Conservation (phyloP, 208 protist species). For the Trypanosoma platydactyli region DNA sequence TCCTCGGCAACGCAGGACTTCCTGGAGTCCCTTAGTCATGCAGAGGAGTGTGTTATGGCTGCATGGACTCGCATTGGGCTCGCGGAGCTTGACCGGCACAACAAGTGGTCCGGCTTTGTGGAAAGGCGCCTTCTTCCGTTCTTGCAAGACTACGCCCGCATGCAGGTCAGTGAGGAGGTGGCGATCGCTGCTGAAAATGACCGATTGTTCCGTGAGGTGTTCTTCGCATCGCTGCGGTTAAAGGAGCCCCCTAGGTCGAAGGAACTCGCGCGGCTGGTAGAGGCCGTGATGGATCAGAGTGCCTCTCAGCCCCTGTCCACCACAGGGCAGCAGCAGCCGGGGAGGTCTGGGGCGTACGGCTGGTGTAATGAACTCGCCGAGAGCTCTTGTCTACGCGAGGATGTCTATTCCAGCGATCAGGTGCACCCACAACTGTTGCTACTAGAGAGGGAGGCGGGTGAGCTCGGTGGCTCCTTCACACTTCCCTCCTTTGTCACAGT, state of each 20-base stretch:
- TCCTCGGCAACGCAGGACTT: conserved; percentile 14
- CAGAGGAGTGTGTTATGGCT: conserved; percentile 26
- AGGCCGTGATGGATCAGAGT: conserved; percentile 22
- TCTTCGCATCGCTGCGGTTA: conserved; percentile 44
- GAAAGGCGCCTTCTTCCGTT: conserved; percentile 39
- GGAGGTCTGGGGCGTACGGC: too few species aligned
- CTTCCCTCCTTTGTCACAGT: conserved; percentile 22
- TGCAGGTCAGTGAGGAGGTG: conserved; percentile 53
- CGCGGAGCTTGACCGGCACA: conserved; percentile 34
- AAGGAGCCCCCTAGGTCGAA: conserved; percentile 39
- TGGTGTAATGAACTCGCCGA: too few species aligned
- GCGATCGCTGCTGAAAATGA: conserved; percentile 52
- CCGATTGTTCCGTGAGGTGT: conserved; percentile 48
- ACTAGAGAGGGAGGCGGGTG: too few species aligned
- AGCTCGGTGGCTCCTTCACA: neutral
- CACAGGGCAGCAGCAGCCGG: neutral
- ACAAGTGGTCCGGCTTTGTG: conserved; percentile 46
- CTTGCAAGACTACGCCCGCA: conserved; percentile 40
- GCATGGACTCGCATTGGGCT: conserved; percentile 56
- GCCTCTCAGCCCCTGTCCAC: neutral
- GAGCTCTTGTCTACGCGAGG: too few species aligned
- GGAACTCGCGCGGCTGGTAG: conserved; percentile 35
- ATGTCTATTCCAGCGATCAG: too few species aligned
- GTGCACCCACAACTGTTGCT: too few species aligned
- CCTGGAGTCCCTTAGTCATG: conserved; percentile 14